These are phyloP conservation scores for Ambrosia trifida DNA, from an alignment of 129 eudicot genomes.

Conservation along the genomic window DNA sequence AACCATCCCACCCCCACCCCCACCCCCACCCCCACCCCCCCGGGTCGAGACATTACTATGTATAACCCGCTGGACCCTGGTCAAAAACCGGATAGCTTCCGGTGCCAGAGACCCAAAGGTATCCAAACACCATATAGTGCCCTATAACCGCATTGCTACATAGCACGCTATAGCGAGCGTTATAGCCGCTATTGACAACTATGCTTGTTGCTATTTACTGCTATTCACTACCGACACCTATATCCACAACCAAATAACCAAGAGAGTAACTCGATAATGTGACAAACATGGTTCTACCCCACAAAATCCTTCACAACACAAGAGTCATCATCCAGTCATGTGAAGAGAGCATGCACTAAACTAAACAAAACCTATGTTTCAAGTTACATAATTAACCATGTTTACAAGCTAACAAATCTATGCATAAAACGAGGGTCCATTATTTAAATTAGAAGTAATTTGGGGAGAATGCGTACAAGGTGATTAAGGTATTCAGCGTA, in stretches of 20 bases:
- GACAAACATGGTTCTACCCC: background rate
- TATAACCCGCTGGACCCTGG: no score
- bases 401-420: background rate
- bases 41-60: no score
- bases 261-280: background rate
- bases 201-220: background rate
- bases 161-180: no score
- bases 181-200: no score
- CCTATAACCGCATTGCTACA: no score
- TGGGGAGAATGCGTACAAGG: conserved; percentile 42
- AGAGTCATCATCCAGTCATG: background rate
- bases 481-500: conserved; percentile 80
- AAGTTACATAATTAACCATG: background rate
- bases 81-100: no score
- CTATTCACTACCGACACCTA: no score
- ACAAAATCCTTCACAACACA: background rate
- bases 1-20: no score
- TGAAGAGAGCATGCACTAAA: conserved; percentile 3
- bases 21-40: no score
- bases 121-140: no score
- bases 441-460: background rate
- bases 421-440: background rate
- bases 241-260: background rate
- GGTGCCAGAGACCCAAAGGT: no score
- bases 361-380: background rate